Evolutionary conservation across 108 stramenopile genomes (phyloP).

Genomic region (Licmophora abbreviata): DNA sequence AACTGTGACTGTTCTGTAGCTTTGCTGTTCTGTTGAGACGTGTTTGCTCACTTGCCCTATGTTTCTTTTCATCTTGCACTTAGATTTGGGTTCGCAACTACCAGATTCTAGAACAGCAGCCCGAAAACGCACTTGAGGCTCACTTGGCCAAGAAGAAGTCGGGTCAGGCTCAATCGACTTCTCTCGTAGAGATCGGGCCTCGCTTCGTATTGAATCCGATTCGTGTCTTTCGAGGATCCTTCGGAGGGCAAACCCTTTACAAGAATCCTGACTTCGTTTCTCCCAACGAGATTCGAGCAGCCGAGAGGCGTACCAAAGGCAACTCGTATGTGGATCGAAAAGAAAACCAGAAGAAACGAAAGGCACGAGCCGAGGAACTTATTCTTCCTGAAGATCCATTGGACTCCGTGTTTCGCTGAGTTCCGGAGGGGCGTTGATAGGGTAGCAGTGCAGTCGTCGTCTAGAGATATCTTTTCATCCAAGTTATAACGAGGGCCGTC

Average conservation of each 20-base stretch:
- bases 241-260: slow-evolving; percentile 96
- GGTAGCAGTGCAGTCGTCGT: too few species aligned
- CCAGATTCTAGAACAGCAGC: slow-evolving; percentile 90
- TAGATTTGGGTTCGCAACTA: slow-evolving; percentile 98
- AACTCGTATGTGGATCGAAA: slow-evolving; percentile 68
- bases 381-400: slow-evolving; percentile 80
- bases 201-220: slow-evolving; percentile 97
- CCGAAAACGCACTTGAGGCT: slow-evolving; percentile 74
- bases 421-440: too few species aligned
- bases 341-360: slow-evolving; percentile 65
- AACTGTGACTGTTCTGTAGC: neutral
- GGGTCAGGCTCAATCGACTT: slow-evolving; percentile 68
- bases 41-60: neutral
- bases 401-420: slow-evolving; percentile 64
- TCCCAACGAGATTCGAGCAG: slow-evolving; percentile 83
- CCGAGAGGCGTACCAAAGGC: slow-evolving; percentile 71
- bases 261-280: slow-evolving; percentile 88
- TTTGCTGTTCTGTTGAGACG: neutral
- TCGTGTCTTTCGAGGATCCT: slow-evolving; percentile 93
- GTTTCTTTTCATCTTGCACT: slow-evolving; percentile 1
- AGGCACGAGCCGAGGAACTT: slow-evolving; percentile 63
- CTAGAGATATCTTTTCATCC: too few species aligned
- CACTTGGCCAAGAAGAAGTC: slow-evolving; percentile 62
- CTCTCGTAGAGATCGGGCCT: slow-evolving; percentile 98
- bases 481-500: too few species aligned